Percentiles rank a stretch among this genome's conserved stretches.
Evolutionary conservation across 1,284 basidiomycete species (phyloP).

Genomic region (Cryptococcus sp.): DNA sequence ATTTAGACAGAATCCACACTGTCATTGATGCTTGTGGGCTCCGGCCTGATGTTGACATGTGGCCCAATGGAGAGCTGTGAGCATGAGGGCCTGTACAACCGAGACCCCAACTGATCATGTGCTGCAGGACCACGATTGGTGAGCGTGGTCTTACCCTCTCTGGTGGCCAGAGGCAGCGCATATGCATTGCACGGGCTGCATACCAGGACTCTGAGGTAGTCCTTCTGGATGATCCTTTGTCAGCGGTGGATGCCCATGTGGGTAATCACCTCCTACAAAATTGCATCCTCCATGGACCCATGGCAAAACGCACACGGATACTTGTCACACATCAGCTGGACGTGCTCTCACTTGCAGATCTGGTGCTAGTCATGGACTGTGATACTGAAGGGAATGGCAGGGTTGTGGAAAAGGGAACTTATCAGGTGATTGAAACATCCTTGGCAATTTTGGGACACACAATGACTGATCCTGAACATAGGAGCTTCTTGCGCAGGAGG

Average conservation of each 20-base stretch:
- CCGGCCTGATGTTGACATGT: constrained; percentile 28
- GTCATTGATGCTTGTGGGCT: constrained; percentile 35
- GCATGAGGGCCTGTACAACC: constrained; percentile 1
- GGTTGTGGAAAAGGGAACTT: constrained; percentile 29
- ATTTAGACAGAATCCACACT: constrained; percentile 21
- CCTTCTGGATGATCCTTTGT: constrained; percentile 54
- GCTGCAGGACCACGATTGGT: constrained; percentile 21
- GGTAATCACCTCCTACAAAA: constrained; percentile 55
- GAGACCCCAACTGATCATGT: neutral
- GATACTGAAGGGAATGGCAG: constrained; percentile 22
- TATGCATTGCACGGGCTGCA: constrained; percentile 25
- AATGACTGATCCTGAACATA: neutral
- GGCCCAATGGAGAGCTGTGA: constrained; percentile 52
- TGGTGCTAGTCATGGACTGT: constrained; percentile 29
- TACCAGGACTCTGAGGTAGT: constrained; percentile 23
- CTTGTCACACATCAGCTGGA: constrained; percentile 71
- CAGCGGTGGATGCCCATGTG: constrained; percentile 66
- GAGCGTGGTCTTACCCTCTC: constrained; percentile 27
- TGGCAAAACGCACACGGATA: constrained; percentile 65
- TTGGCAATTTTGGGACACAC: neutral
- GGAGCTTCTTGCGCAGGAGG: constrained; percentile 8
- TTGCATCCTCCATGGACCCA: constrained; percentile 63
- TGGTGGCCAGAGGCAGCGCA: constrained; percentile 28
- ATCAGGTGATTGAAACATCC: constrained; percentile 33
- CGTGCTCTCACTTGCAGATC: constrained; percentile 55